Evolutionary conservation across 805 yeast genomes (phyloP).

Genomic region (Alloascoidea hylecoeti): DNA sequence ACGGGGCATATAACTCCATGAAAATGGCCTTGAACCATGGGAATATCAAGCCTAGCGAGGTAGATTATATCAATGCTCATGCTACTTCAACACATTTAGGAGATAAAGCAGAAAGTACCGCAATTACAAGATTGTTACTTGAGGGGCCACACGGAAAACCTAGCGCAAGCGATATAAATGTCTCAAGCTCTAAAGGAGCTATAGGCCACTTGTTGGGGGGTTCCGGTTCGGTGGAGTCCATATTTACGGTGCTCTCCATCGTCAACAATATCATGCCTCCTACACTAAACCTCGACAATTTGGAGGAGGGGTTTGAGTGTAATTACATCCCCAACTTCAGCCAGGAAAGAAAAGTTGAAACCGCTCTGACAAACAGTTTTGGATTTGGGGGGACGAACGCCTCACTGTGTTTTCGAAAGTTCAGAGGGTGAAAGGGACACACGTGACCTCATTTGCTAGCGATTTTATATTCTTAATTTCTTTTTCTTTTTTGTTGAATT

Average conservation of each 20-base stretch:
- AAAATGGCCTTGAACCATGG: conserved; percentile 49
- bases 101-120: conserved; percentile 75
- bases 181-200: conserved; percentile 83
- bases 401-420: conserved; percentile 43
- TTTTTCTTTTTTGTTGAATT: too few species aligned
- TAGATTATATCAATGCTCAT: conserved; percentile 87
- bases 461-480: too few species aligned
- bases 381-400: conserved; percentile 98
- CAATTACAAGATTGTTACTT: conserved; percentile 36
- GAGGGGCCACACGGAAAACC: conserved; percentile 15
- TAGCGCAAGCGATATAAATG: conserved; percentile 13
- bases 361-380: conserved; percentile 79
- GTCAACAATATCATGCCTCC: conserved; percentile 54
- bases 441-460: too few species aligned
- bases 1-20: conserved; percentile 82
- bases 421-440: too few species aligned
- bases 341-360: conserved; percentile 22
- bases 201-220: conserved; percentile 94
- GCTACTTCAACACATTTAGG: conserved; percentile 91
- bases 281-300: conserved; percentile 53
- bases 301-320: conserved; percentile 26
- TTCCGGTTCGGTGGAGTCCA: conserved; percentile 88
- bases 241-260: conserved; percentile 62
- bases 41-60: conserved; percentile 26
- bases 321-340: conserved; percentile 46